Conservation (phyloP, 805 yeast species). For the Ogataea angusta region DNA sequence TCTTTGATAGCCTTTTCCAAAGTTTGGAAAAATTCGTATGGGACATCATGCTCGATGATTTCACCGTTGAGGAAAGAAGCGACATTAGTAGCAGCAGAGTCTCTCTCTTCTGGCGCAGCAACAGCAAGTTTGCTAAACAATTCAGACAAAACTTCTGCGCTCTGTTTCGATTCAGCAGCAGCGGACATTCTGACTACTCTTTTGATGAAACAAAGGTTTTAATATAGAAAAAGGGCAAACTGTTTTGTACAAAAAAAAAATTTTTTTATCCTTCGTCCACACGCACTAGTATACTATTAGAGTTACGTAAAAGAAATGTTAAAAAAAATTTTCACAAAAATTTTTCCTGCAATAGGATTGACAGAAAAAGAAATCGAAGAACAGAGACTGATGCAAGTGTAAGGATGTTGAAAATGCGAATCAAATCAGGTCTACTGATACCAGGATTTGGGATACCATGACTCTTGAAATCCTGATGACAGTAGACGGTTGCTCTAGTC, state of each 20-base stretch:
- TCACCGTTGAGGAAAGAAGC: constrained; percentile 93
- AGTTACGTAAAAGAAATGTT: constrained; percentile 9
- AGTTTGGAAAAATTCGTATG: constrained; percentile 78
- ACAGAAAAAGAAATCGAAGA: constrained; percentile 5
- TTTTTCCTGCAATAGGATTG: constrained; percentile 1
- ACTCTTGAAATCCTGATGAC: background rate
- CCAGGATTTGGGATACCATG: background rate
- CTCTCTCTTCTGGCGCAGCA: constrained; percentile 80
- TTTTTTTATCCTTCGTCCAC: constrained; percentile 8
- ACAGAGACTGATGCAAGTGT: background rate
- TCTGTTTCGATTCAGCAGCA: constrained; percentile 59
- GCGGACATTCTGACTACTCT: constrained; percentile 20
- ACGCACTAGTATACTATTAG: constrained; percentile 12
- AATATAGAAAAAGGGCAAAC: constrained; percentile 10
- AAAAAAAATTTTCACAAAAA: constrained; percentile 8
- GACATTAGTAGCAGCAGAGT: constrained; percentile 82
- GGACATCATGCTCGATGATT: constrained; percentile 97
- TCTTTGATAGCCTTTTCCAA: constrained; percentile 71
- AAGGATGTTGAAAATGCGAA: background rate
- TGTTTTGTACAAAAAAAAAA: constrained; percentile 13
- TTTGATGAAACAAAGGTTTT: constrained; percentile 9
- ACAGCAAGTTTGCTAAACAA: constrained; percentile 89
- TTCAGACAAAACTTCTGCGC: constrained; percentile 83
- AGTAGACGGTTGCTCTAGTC: background rate
- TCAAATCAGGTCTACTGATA: background rate